Evolutionary conservation across 2,329 filamentous ascomycete species (phyloP), one percentile per base, ranked within the genome.

Genomic region (Fusarium stilboides): DNA sequence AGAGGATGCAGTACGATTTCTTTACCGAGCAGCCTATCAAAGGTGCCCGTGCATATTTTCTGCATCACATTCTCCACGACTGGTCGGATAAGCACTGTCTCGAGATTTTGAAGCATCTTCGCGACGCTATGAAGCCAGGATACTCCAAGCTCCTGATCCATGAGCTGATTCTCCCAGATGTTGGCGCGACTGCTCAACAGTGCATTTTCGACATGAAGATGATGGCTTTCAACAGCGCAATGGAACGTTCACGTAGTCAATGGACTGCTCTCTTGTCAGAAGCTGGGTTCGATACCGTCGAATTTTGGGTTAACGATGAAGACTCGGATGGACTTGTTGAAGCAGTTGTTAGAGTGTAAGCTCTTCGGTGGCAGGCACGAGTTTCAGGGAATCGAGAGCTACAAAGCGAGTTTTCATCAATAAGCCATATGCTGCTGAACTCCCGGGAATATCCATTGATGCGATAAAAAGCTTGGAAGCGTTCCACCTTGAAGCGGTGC

Each of bases 1-100:
- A 45, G 17, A 33, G 14, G 28, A 15, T 26, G 19, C n/a, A 36
- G 5, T 8, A 54, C 31, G 15, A 45, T 13, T 36, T 45, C 39
- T 45, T 54, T 42, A 15, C 19, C 3, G n/a, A 37, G 26, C 51
- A 45, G 51, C 40, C 51, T 6, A 42, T 54, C 24, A 45, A 54
- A n/a, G 39, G 39, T 28, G 40, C 51, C 10, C 40, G 51, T 9
- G 39, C 51, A 2, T 54, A 54, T 17, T 45, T 45, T 22, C 40
- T 54, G 5, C 39, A 37, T 9, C 19, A n/a, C 13, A 33, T 52
- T 24, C 36, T 42, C 5, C 49, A 52, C 36, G 36, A 52, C 24
- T 52, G 37, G 49, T 43, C 49, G 8, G 22, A 42, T 22, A 8
- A 43, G 8, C 22, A 52, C 28, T 43, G 22, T n/a, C 36, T 17